A percentile compares a stretch with the other conserved stretches of the same genome.
Conservation (phyloP, 768 basidiomycete genomes). For the Leccinum subtestaceum region DNA sequence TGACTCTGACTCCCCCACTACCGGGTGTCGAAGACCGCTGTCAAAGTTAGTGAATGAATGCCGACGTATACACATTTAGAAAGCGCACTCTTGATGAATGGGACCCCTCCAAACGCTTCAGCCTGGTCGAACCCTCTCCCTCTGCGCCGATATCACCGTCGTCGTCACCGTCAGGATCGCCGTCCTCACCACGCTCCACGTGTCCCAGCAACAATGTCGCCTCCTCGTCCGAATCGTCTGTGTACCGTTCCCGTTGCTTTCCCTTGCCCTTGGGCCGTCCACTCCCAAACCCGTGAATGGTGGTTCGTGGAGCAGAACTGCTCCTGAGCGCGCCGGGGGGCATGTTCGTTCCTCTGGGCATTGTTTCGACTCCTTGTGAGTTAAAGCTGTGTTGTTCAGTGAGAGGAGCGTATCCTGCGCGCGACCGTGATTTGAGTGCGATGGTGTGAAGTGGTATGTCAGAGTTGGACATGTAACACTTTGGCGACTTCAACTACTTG, state of each 20-base stretch:
- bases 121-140: conserved; percentile 26
- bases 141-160: conserved; percentile 36
- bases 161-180: conserved; percentile 37
- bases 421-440: conserved; percentile 44
- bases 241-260: conserved; percentile 52
- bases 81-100: conserved; percentile 17
- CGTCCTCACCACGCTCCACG: conserved; percentile 33
- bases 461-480: conserved; percentile 38
- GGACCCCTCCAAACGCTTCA: conserved; percentile 27
- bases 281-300: conserved; percentile 13
- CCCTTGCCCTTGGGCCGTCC: conserved; percentile 35
- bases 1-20: conserved; percentile 7
- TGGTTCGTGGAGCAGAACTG: conserved; percentile 31
- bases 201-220: conserved; percentile 45
- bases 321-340: conserved; percentile 32
- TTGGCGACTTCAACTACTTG: background rate
- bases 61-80: background rate
- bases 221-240: conserved; percentile 64
- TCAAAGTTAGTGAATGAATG: background rate
- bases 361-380: conserved; percentile 21
- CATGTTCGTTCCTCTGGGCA: conserved; percentile 22
- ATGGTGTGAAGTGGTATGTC: conserved; percentile 70
- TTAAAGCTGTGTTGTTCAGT: conserved; percentile 26
- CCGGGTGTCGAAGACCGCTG: conserved; percentile 25
- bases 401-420: conserved; percentile 48